Evolutionary conservation across 345 rosid species (phyloP), one percentile per base, ranked within the genome.

Genomic region (Hibiscus mutabilis): DNA sequence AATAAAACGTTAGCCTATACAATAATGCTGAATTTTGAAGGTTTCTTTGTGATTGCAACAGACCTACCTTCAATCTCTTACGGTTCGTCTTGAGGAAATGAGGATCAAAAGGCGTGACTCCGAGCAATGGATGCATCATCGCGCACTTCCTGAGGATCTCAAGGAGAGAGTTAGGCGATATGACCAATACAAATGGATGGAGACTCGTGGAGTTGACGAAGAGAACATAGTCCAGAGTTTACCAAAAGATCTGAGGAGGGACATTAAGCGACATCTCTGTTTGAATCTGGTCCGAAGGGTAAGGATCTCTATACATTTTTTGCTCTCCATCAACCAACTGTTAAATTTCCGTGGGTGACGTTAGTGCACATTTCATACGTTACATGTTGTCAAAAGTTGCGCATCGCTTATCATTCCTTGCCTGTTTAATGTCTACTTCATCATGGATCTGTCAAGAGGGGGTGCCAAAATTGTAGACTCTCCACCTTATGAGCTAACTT

Each of bases 91-190:
- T 5, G 97, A 92, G 79, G 97, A 92, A 78, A 92, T 92, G 97
- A 89, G 97, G 78, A 83, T 92, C 81, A 92, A 92, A 82, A 84
- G 97, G 80, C 84, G 93, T 14, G 98, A 92, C 76, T 87, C 98
- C 0, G 97, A 92, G 80, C 96, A 88, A 66, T 84, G 97, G 97
- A 92, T 92, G 97, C 97, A 87, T 75, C 97, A 92, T 65, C 89
- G 96, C 8, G 80, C 89, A 77, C 96, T 92, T n/a, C 97, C 97
- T 4, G 84, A 62, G 46, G 88, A 86, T 40, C 86, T 89, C 24
- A 78, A 88, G 75, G 91, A 87, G 74, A 76, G 88, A 55, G 90
- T 89, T 7, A 71, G 95, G 71, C 86, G 88, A 8, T 87, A 87
- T 15, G 91, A 89, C 75, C 91, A 89, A 53, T 89, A 87, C 83